Percentiles rank a stretch among this genome's conserved stretches.
Evolutionary conservation across 2,329 filamentous ascomycete genomes (phyloP).

Genomic region (Pseudogymnoascus sp.): DNA sequence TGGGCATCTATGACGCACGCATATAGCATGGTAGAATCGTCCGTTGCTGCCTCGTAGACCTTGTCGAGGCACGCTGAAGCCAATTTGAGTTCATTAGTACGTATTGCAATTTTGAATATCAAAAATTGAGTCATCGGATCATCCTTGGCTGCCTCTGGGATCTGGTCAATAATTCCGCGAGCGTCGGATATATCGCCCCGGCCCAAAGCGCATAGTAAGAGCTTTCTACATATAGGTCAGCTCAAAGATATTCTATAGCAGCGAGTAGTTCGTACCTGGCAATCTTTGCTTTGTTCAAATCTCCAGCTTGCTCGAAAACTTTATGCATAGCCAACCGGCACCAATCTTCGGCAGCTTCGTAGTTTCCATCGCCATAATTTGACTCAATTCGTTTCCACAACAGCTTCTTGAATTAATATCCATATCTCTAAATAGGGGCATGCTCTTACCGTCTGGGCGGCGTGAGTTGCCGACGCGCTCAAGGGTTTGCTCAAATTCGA

Average conservation of each 20-base stretch:
- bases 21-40: slow-evolving; percentile 59
- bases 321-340: slow-evolving; percentile 59
- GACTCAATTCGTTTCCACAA: slow-evolving; percentile 73
- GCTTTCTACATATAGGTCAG: slow-evolving; percentile 45
- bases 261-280: slow-evolving; percentile 15
- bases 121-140: slow-evolving; percentile 63
- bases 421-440: neutral
- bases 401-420: slow-evolving; percentile 41
- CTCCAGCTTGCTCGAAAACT: slow-evolving; percentile 57
- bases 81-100: slow-evolving; percentile 45
- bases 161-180: slow-evolving; percentile 45
- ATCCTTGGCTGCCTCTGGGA: slow-evolving; percentile 48
- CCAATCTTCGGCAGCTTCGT: slow-evolving; percentile 55
- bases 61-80: slow-evolving; percentile 55
- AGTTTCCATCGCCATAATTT: slow-evolving; percentile 43
- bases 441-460: slow-evolving; percentile 53
- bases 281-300: slow-evolving; percentile 59
- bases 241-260: slow-evolving; percentile 14
- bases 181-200: slow-evolving; percentile 47
- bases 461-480: slow-evolving; percentile 52
- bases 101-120: slow-evolving; percentile 64
- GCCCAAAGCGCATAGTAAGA: slow-evolving; percentile 60
- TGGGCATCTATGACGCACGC: slow-evolving; percentile 75
- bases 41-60: slow-evolving; percentile 44
- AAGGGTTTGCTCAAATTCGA: slow-evolving; percentile 40